Base-by-base conservation (phyloP, 2,329 filamentous ascomycete species). In the Pseudogymnoascus sp. region DNA sequence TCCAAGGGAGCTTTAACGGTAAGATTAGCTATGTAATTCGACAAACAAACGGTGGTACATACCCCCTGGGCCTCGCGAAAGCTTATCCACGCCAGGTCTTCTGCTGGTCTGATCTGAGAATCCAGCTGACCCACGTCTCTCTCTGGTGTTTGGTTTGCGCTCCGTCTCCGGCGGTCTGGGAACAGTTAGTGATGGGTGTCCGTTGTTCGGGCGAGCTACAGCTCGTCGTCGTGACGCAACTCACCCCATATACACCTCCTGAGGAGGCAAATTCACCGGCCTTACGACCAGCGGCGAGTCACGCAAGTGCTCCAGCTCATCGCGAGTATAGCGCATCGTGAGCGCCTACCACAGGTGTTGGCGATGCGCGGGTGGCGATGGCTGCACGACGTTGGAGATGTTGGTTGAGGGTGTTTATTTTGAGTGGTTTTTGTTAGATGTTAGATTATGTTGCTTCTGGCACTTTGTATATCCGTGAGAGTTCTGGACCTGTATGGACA, bases 211-310 rank as follows among this genome's bases (percentile, higher is more conserved):
- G n/a, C 47, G n/a, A 53, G 47, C 47, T 53, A 18, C 25, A 18
- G 47, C 47, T 53, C 47, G 8, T 53, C 47, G 14, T 2, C 4
- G 33, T 60, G 6, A 18, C 16, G 33, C 33, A 16, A 60, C 71
- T 66, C 80, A 96, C 89, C 93, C 92, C 91, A 97, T 96, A 92
- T 92, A 97, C 80, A 96, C 91, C 78, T 96, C 91, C 67, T 88
- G 84, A 25, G 91, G 89, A 67, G 92, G 92, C 53, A 97, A 82
- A 67, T 82, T 84, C 67, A 87, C 79, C 56, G 93, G 93, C 76
- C 90, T 95, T 70, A 83, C 79, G 72, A 92, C 92, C 75, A 96
- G 80, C 68, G 92, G 92, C 67, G 93, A 97, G 65, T 88, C 81
- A 76, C 88, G 85, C 71, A 97, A 80, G 74, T 82, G 81, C 70